These are phyloP conservation scores for Termitomyces sp. DNA, from an alignment of 768 basidiomycete genomes.

Conservation along the genomic window DNA sequence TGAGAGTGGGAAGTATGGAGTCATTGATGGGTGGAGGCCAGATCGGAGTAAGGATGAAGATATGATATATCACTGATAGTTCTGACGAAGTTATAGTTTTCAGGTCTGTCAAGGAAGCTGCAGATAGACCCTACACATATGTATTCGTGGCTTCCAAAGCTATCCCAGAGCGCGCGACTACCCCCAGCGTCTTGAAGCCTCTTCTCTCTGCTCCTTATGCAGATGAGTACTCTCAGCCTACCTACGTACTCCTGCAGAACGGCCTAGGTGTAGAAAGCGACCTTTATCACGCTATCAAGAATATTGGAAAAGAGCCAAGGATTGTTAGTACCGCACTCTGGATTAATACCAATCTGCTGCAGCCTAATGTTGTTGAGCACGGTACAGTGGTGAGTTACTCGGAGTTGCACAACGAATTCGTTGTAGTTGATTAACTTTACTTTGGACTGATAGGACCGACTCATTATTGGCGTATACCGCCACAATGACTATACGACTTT, in stretches of 20 bases:
- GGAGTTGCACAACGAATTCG: background rate
- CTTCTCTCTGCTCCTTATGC: conserved; percentile 46
- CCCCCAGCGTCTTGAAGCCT: conserved; percentile 50
- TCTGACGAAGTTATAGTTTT: conserved; percentile 39
- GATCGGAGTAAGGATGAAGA: conserved; percentile 46
- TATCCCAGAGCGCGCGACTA: conserved; percentile 58
- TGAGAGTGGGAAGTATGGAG: conserved; percentile 55
- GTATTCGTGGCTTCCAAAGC: conserved; percentile 70
- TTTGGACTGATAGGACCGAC: conserved; percentile 35
- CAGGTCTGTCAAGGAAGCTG: conserved; percentile 52
- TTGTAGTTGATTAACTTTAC: background rate
- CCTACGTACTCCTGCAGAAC: conserved; percentile 65
- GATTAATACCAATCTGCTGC: conserved; percentile 46
- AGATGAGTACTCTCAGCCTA: conserved; percentile 44
- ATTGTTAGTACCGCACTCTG: conserved; percentile 54
- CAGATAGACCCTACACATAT: conserved; percentile 55
- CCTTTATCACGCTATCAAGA: conserved; percentile 47
- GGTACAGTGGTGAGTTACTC: conserved; percentile 39
- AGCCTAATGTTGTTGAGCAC: conserved; percentile 46
- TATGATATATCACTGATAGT: background rate
- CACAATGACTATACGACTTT: conserved; percentile 33
- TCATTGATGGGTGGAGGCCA: conserved; percentile 54
- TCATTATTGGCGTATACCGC: conserved; percentile 53
- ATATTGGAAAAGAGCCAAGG: conserved; percentile 37
- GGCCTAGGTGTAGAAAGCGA: conserved; percentile 68